These are phyloP conservation scores for Saprolegnia diclina DNA, from an alignment of 352 stramenopile genomes.

Conservation along the genomic window DNA sequence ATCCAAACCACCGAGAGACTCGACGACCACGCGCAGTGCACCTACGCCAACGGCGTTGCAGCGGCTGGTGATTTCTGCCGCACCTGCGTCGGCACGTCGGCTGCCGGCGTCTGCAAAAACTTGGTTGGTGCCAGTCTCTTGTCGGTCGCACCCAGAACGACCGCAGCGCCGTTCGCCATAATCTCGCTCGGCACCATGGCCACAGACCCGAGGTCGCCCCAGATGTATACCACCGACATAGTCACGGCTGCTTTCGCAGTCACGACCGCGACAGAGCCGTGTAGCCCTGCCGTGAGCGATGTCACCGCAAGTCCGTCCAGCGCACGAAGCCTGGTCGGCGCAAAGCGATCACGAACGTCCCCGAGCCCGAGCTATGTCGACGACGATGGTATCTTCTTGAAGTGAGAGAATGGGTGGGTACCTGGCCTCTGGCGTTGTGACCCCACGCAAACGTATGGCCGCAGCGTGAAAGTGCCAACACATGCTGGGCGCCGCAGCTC, in stretches of 20 bases:
- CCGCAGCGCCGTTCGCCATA: too few relatives aligned
- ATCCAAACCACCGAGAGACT: not conserved
- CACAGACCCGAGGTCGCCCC: constrained; percentile 14
- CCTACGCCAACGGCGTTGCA: not conserved
- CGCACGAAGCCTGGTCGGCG: not conserved
- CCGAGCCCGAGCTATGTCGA: not conserved
- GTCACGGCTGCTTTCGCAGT: not conserved
- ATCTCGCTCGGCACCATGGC: not conserved
- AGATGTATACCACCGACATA: not conserved
- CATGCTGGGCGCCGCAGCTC: constrained; percentile 10
- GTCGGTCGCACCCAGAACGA: not conserved
- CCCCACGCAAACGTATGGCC: not conserved
- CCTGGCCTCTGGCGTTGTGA: constrained; percentile 7
- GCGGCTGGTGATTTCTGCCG: not conserved
- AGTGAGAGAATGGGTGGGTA: not conserved
- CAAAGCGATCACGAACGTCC: not conserved
- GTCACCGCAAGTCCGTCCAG: not conserved
- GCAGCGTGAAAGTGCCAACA: not conserved
- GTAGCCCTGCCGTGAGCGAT: not conserved
- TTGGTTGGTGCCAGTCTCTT: not conserved
- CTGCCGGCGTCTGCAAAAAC: not conserved
- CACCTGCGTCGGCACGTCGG: not conserved
- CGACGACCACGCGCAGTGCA: not conserved
- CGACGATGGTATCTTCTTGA: not conserved
- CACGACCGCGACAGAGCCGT: not conserved